These are phyloP conservation scores for Fragaria vesca DNA, from an alignment of 306 rosid genomes.

Conservation along the genomic window DNA sequence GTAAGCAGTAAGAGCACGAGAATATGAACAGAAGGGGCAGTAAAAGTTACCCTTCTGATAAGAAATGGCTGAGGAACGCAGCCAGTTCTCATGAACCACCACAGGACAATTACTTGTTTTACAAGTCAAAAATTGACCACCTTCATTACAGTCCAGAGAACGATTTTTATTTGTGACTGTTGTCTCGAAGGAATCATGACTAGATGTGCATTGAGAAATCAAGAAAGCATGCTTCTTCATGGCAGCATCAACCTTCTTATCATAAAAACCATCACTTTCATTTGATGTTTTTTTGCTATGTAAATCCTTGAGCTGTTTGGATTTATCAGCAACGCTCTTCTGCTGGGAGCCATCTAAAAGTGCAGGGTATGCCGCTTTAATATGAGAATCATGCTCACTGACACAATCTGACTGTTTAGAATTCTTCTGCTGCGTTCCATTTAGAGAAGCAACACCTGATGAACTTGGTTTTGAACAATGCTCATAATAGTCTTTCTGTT, in stretches of 20 bases:
- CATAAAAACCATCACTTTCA: constrained; percentile 37
- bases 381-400: constrained; percentile 30
- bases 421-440: constrained; percentile 22
- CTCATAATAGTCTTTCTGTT: not conserved
- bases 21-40: constrained; percentile 74
- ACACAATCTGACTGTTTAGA: constrained; percentile 20
- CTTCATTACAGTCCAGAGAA: constrained; percentile 59
- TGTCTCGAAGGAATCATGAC: constrained; percentile 31
- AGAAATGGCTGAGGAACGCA: constrained; percentile 37
- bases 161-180: constrained; percentile 26
- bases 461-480: not conserved
- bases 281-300: constrained; percentile 29
- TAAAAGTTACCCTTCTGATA: constrained; percentile 41
- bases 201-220: constrained; percentile 30
- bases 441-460: constrained; percentile 6
- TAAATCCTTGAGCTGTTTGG: constrained; percentile 28
- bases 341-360: constrained; percentile 13
- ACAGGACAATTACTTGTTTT: constrained; percentile 49
- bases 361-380: constrained; percentile 20
- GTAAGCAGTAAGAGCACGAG: constrained; percentile 52
- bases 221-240: constrained; percentile 43
- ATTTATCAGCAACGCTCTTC: constrained; percentile 30
- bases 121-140: constrained; percentile 58
- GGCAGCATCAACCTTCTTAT: constrained; percentile 36
- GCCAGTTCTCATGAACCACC: constrained; percentile 59